Evolutionary conservation across 495 filamentous ascomycete genomes (phyloP).

Genomic region (Jackrogersella minutella): DNA sequence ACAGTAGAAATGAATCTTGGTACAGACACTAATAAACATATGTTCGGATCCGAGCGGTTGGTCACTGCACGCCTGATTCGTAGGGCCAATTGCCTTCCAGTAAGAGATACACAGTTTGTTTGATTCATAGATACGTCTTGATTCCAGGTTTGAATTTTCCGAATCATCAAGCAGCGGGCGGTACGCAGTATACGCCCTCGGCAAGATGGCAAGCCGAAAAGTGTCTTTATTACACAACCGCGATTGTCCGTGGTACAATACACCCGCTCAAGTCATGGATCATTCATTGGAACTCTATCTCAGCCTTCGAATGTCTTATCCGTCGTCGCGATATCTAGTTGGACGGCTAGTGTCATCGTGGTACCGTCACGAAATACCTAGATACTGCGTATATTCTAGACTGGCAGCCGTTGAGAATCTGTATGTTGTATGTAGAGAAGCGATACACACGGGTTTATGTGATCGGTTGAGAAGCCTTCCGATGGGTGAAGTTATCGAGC

Average conservation of each 20-base stretch:
- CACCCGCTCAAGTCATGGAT: slow-evolving; percentile 8
- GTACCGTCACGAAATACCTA: not conserved
- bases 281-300: slow-evolving; percentile 25
- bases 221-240: slow-evolving; percentile 33
- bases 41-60: slow-evolving; percentile 41
- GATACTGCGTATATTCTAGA: slow-evolving; percentile 2
- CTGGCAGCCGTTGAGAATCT: not conserved
- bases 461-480: not conserved
- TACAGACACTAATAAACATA: slow-evolving; percentile 33
- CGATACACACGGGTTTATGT: not conserved
- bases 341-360: slow-evolving; percentile 7
- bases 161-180: slow-evolving; percentile 24
- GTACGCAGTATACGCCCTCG: slow-evolving; percentile 18
- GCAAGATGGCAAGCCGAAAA: slow-evolving; percentile 20
- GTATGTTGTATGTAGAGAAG: not conserved
- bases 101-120: slow-evolving; percentile 33
- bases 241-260: slow-evolving; percentile 25
- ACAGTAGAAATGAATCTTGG: slow-evolving; percentile 32
- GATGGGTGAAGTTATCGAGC: slow-evolving; percentile 22
- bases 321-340: not conserved
- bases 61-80: slow-evolving; percentile 40
- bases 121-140: slow-evolving; percentile 28
- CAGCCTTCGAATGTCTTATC: not conserved
- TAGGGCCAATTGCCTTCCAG: slow-evolving; percentile 24
- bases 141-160: slow-evolving; percentile 42